phyloP scores from a whole-genome alignment of 306 rosid species.

The Inga oerstediana region DNA sequence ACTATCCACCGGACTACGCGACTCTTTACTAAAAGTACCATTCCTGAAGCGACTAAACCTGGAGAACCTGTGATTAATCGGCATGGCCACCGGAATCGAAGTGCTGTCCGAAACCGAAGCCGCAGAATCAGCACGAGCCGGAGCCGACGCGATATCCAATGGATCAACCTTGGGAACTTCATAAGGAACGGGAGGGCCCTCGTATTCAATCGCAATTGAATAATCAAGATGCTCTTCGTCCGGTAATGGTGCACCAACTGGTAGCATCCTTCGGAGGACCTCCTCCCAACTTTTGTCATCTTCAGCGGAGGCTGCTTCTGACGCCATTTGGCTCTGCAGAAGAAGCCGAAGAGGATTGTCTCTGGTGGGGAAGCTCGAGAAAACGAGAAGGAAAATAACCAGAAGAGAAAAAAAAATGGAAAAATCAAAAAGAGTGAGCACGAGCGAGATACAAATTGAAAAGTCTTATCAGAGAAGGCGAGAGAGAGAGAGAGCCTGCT shows the following conservation, averaged over 20 bases:
- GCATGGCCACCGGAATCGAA: conserved; percentile 63
- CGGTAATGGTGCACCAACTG: conserved; percentile 78
- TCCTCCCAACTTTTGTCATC: conserved; percentile 63
- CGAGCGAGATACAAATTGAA: conserved; percentile 35
- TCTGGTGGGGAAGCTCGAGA: conserved; percentile 34
- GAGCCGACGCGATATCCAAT: conserved; percentile 42
- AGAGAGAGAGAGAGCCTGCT: conserved; percentile 10
- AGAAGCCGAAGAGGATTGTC: background rate
- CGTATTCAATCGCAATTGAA: conserved; percentile 81
- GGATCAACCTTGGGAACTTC: conserved; percentile 82
- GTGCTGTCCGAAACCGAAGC: conserved; percentile 45
- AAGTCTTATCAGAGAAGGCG: conserved; percentile 19
- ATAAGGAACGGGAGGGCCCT: conserved; percentile 70
- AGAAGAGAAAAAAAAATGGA: background rate
- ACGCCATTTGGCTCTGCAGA: conserved; percentile 49
- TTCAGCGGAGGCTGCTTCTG: conserved; percentile 46
- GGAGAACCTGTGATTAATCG: conserved; percentile 47
- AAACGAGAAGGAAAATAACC: background rate
- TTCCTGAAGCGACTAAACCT: conserved; percentile 51
- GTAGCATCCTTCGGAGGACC: conserved; percentile 71
- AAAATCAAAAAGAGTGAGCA: conserved; percentile 5
- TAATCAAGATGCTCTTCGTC: conserved; percentile 85
- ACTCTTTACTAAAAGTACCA: conserved; percentile 42
- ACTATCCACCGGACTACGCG: conserved; percentile 52
- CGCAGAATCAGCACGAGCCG: conserved; percentile 41